A percentile compares a stretch with the other conserved stretches of the same genome.
These are phyloP conservation scores for Yarrowia porcina DNA, from an alignment of 805 yeast genomes.

Conservation along the genomic window DNA sequence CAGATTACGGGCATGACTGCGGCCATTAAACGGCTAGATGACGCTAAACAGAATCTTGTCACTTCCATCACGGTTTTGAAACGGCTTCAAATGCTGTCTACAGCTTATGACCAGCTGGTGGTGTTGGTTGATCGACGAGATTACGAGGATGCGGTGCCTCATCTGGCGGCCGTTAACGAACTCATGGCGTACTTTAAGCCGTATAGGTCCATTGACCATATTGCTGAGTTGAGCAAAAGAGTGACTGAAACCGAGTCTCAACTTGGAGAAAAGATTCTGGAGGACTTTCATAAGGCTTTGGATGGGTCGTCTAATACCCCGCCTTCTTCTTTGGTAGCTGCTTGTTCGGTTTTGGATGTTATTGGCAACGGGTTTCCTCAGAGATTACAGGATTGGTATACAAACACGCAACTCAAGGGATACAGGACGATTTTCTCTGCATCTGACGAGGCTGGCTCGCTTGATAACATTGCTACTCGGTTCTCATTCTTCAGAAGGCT, in stretches of 20 bases:
- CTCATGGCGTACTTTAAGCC: constrained; percentile 69
- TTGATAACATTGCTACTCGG: constrained; percentile 80
- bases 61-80: constrained; percentile 81
- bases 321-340: constrained; percentile 44
- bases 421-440: constrained; percentile 69
- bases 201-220: constrained; percentile 78
- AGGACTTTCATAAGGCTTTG: constrained; percentile 57
- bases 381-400: constrained; percentile 68
- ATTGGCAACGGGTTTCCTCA: constrained; percentile 53
- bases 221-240: constrained; percentile 59
- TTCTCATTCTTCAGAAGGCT: constrained; percentile 77
- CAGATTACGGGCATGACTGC: constrained; percentile 68
- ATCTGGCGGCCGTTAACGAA: constrained; percentile 69
- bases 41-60: constrained; percentile 78
- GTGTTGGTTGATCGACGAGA: constrained; percentile 46
- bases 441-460: constrained; percentile 89
- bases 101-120: constrained; percentile 63
- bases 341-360: constrained; percentile 68
- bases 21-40: constrained; percentile 74
- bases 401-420: constrained; percentile 66
- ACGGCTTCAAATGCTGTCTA: constrained; percentile 79
- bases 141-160: constrained; percentile 53
- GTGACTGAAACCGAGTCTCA: constrained; percentile 58
- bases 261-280: constrained; percentile 65
- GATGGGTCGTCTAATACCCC: background rate